phyloP scores from a whole-genome alignment of 2,329 filamentous ascomycete genomes.

The Xylaria hypoxylon region DNA sequence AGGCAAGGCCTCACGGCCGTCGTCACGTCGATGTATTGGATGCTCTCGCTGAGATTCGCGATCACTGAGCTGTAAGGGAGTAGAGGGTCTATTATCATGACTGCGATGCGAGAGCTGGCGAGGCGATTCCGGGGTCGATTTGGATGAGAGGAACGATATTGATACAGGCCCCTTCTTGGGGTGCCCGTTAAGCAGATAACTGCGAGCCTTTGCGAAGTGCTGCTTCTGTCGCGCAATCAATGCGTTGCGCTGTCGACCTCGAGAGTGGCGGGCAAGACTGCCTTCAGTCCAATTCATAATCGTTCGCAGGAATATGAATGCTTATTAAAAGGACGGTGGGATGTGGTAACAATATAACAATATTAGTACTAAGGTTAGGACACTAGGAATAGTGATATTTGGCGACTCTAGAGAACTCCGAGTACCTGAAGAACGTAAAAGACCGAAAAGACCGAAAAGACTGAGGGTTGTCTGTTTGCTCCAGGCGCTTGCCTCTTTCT shows the following conservation, averaged over 20 bases:
- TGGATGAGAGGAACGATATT: constrained; percentile 47
- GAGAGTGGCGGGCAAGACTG: constrained; percentile 58
- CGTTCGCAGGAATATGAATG: constrained; percentile 34
- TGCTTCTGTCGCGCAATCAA: constrained; percentile 58
- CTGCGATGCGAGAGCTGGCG: constrained; percentile 19
- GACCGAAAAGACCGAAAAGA: background rate
- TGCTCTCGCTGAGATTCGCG: constrained; percentile 31
- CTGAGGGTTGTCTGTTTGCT: background rate
- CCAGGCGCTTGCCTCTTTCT: background rate
- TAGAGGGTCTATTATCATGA: constrained; percentile 35
- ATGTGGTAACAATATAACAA: constrained; percentile 10
- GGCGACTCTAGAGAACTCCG: background rate
- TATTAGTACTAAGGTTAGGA: too few species aligned
- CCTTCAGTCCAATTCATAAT: constrained; percentile 65
- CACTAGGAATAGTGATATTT: background rate
- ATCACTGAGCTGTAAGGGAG: constrained; percentile 36
- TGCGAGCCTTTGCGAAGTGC: constrained; percentile 60
- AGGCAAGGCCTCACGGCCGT: background rate
- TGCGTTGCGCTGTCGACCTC: constrained; percentile 51
- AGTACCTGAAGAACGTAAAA: background rate
- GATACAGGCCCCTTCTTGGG: constrained; percentile 50
- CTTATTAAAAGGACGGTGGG: constrained; percentile 28
- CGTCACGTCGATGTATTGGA: constrained; percentile 13
- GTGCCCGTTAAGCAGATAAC: constrained; percentile 47
- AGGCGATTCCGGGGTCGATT: constrained; percentile 17